A percentile compares a stretch with the other conserved stretches of the same genome.
Evolutionary conservation across 768 basidiomycete species (phyloP).

Genomic region (Agrocybe pediades): DNA sequence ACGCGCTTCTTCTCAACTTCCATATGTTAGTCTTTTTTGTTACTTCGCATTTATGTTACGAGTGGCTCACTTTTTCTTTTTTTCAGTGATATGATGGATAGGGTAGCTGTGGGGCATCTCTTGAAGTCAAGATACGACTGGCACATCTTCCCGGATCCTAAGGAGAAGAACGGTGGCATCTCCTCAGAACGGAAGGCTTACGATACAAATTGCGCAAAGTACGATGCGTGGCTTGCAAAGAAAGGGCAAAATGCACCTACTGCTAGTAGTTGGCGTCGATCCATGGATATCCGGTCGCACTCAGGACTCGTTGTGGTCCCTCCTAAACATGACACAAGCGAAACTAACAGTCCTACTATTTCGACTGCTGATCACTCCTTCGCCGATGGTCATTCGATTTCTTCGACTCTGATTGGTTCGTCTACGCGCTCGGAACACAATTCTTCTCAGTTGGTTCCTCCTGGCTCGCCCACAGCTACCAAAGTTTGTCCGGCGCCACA

Average conservation of each 20-base stretch:
- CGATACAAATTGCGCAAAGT: slow-evolving; percentile 57
- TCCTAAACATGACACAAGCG: no score
- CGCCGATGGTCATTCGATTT: no score
- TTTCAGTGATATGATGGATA: slow-evolving; percentile 66
- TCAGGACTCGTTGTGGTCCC: no score
- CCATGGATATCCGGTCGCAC: slow-evolving; percentile 16
- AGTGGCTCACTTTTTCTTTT: neutral
- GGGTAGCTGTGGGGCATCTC: slow-evolving; percentile 46
- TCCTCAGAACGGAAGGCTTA: slow-evolving; percentile 57
- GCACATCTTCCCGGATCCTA: slow-evolving; percentile 38
- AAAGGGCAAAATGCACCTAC: slow-evolving; percentile 27
- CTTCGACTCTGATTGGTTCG: no score
- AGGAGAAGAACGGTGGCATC: slow-evolving; percentile 13
- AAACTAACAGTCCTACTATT: no score
- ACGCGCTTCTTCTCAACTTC: slow-evolving; percentile 56
- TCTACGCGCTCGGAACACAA: slow-evolving; percentile 8
- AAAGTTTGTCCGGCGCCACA: no score
- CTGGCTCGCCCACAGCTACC: no score
- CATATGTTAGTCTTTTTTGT: slow-evolving; percentile 51
- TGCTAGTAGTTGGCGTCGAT: neutral
- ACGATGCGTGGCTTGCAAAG: slow-evolving; percentile 47
- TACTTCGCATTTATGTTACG: neutral
- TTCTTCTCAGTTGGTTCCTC: no score
- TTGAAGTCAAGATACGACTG: slow-evolving; percentile 54
- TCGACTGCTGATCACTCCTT: no score